Evolutionary conservation across 306 rosid species (phyloP), one percentile per base, ranked within the genome.

Genomic region (Ormosia semicastrata): DNA sequence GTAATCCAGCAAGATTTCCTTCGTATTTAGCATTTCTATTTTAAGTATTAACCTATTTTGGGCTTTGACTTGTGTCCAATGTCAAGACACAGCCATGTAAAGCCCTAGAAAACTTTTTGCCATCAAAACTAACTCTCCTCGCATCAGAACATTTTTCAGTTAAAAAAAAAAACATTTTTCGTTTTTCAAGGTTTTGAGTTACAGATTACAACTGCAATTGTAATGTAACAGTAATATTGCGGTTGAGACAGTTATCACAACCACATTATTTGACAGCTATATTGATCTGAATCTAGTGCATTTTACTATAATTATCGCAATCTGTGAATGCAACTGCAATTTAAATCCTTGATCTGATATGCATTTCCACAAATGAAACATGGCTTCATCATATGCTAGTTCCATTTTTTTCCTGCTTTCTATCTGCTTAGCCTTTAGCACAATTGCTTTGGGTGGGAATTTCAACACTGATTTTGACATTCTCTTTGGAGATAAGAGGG

Each of bases 401-500:
- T 80, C 75, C 14, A 0, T 49, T 81, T 18, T 80, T 7, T 54
- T 86, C 57, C 13, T 64, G 12, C 33, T 81, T 15, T 84, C 34
- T 36, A 8, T 81, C 46, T 49, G 83, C 18, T 47, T 73, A 4
- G 12, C 71, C 6, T 40, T 44, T 1, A 43, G 8, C 17, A 81
- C 75, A 10, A 2, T 52, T 52, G 84, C 32, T 44, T 47, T 33
- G 7, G 86, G 81, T 34, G 86, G 87, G 29, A 59, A 46, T 77
- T 84, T 87, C 47, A 44, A 29, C 4, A 15, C 56, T 4, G 75
- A 84, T 72, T 84, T 84, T 68, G 87, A 84, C 52, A 73, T 36
- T 65, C 87, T 87, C 2, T 87, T 87, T 46, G 90, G 90, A 72
- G 90, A 80, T n/a, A 6, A 72, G 0, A 75, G 87, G 74, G 84